Base-by-base conservation (phyloP, 2,329 filamentous ascomycete species). In the Cercospora sp. region DNA sequence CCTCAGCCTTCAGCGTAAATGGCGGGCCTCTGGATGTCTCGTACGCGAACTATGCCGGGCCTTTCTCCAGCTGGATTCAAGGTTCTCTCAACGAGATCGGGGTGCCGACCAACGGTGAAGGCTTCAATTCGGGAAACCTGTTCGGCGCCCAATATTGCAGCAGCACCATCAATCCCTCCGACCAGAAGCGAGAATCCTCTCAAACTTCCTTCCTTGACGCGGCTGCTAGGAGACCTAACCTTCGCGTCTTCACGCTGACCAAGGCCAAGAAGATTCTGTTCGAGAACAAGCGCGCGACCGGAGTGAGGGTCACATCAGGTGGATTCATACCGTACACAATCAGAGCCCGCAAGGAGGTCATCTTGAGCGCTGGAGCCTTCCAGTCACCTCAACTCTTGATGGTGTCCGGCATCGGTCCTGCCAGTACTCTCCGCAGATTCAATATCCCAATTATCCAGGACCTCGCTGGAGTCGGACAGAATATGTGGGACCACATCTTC, bases 381-480 rank as follows among this genome's bases (percentile, higher is more conserved):
- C 87, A 90, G 78, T 84, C 84, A 1, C 87, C 88, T 8, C 88
- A 91, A 77, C 78, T 91, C 2, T 83, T 91, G 12, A 87, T 89
- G 79, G 83, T 90, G 1, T 86, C 82, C 60, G 89, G 89, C 18
- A 83, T 91, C 42, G 88, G 89, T 42, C 87, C 87, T 0, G 74
- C 78, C 10, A 74, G 79, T 81, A 70, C 51, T 67, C 78, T 90
- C 2, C 69, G 80, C n/a, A 80, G 81, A 65, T 82, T 86, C 73
- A 77, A 80, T 16, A 90, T 90, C 69, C 74, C 81, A 1, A 77
- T 86, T 0, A 70, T 89, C 16, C 80, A 83, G 6, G 82, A 90
- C 67, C 85, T 87, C 0, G 84, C 85, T 0, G 87, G 89, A 53
- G 88, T 91, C 3, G 89, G 89, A 5, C 85, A 85, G 68, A 88